Conservation (phyloP, 345 rosid genomes). For the Rhizophora apiculata region DNA sequence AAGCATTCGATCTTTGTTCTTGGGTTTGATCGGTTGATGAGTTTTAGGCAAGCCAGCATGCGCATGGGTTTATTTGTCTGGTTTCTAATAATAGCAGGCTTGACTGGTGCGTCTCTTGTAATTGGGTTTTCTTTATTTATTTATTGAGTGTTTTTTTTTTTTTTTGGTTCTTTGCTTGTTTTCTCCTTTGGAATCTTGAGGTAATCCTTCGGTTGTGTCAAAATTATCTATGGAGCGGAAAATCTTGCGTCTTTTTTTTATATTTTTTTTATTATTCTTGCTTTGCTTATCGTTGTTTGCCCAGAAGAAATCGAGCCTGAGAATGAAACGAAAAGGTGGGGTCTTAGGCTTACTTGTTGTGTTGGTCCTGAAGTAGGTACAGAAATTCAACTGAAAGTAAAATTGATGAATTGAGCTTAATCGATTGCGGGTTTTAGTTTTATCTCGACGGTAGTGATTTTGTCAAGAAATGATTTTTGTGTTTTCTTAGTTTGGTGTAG, state of each 20-base stretch:
- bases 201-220: constrained; percentile 6
- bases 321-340: neutral
- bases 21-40: constrained; percentile 21
- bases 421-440: constrained; percentile 1
- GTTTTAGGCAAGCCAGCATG: constrained; percentile 5
- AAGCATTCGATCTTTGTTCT: neutral
- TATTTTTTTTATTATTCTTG: neutral
- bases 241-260: neutral
- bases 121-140: neutral
- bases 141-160: too few relatives aligned
- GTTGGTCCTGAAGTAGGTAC: neutral
- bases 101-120: constrained; percentile 18
- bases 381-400: neutral
- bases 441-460: neutral
- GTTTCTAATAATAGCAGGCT: constrained; percentile 20
- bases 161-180: neutral
- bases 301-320: constrained; percentile 11
- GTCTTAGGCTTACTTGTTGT: too few relatives aligned
- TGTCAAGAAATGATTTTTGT: neutral
- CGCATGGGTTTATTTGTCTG: neutral
- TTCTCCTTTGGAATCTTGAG: constrained; percentile 13
- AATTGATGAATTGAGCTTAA: neutral
- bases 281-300: constrained; percentile 20
- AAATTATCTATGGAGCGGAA: constrained; percentile 11
- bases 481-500: constrained; percentile 4